Conservation (phyloP, 192 early-diverging fungal species). For the Diversispora epigaea region DNA sequence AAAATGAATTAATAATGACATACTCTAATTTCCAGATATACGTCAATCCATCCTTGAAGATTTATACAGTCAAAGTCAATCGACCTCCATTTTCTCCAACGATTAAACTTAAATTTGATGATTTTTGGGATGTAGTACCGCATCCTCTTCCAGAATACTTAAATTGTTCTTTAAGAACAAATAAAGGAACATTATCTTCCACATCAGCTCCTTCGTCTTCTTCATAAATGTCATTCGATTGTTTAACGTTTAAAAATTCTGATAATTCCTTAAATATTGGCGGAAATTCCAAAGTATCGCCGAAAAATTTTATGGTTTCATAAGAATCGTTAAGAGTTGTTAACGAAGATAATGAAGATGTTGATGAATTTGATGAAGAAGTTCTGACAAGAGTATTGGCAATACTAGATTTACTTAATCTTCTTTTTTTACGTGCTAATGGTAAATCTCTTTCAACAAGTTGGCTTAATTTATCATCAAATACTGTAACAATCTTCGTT, state of each 20-base stretch:
- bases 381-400: constrained; percentile 3
- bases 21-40: no score
- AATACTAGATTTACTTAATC: constrained; percentile 1
- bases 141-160: constrained; percentile 14
- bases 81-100: no score
- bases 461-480: constrained; percentile 14
- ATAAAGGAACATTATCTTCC: constrained; percentile 24
- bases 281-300: no score
- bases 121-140: no score
- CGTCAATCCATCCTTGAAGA: no score
- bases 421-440: background rate
- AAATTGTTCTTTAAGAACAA: constrained; percentile 24
- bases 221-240: background rate
- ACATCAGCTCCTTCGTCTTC: background rate
- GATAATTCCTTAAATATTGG: background rate
- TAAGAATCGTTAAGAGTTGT: background rate
- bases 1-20: no score
- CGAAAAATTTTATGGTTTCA: background rate
- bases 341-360: constrained; percentile 9
- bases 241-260: background rate
- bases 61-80: no score
- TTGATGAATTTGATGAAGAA: background rate
- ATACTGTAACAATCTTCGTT: background rate
- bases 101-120: no score
- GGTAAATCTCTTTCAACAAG: constrained; percentile 11